Percentiles rank a stretch among this genome's conserved stretches.
phyloP scores from a whole-genome alignment of 495 filamentous ascomycete genomes.

The Aspergillus steynii region DNA sequence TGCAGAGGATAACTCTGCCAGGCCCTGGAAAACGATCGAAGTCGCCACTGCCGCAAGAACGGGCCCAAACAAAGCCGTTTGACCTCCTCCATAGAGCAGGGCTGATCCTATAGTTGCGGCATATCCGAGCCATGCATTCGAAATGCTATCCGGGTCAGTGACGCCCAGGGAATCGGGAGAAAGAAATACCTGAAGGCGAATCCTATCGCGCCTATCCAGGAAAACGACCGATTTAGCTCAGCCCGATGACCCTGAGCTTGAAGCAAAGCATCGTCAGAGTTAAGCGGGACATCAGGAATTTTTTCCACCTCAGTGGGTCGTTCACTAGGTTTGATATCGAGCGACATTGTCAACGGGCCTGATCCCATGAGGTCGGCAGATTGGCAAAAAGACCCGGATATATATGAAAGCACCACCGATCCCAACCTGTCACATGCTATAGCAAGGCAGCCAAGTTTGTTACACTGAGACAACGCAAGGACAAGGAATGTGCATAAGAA shows the following conservation, averaged over 20 bases:
- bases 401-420: neutral
- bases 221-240: slow-evolving; percentile 26
- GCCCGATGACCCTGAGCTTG: slow-evolving; percentile 27
- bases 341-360: neutral
- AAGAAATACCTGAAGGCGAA: slow-evolving; percentile 22
- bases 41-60: slow-evolving; percentile 23
- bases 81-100: slow-evolving; percentile 26
- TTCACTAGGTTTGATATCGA: neutral
- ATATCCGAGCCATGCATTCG: slow-evolving; percentile 29
- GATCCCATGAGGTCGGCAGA: neutral
- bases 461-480: neutral
- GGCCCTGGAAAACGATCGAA: slow-evolving; percentile 28
- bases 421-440: neutral
- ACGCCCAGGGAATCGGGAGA: neutral
- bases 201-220: slow-evolving; percentile 23
- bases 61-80: slow-evolving; percentile 22
- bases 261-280: slow-evolving; percentile 25
- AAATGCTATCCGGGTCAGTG: slow-evolving; percentile 21
- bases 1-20: slow-evolving; percentile 29
- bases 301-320: slow-evolving; percentile 7
- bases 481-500: neutral
- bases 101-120: slow-evolving; percentile 21
- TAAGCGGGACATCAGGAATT: neutral
- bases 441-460: neutral
- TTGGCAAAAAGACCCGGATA: neutral